phyloP scores from a whole-genome alignment of 2,329 filamentous ascomycete species.

The Phaeoacremonium minimum region DNA sequence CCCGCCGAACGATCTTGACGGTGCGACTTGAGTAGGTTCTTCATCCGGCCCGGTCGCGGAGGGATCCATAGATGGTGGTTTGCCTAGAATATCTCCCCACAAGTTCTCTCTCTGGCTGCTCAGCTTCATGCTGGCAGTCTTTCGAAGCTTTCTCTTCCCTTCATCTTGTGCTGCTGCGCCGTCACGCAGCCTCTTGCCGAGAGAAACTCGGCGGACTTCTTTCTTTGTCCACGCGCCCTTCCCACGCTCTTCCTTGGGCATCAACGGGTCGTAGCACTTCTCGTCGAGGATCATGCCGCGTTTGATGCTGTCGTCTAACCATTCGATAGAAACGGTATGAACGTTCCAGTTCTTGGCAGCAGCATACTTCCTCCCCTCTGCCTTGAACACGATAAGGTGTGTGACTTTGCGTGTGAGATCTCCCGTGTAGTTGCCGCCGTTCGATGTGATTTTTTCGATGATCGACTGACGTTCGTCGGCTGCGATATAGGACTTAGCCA shows the following conservation, averaged over 20 bases:
- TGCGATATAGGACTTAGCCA: too few species aligned
- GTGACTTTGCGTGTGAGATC: conserved; percentile 84
- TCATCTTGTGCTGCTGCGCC: conserved; percentile 41
- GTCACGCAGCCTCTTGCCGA: conserved; percentile 58
- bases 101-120: conserved; percentile 74
- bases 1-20: conserved; percentile 4
- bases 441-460: conserved; percentile 58
- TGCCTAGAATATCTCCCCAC: conserved; percentile 84
- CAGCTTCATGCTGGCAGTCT: conserved; percentile 81
- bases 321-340: conserved; percentile 74
- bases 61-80: conserved; percentile 25
- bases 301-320: conserved; percentile 78
- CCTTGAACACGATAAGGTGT: conserved; percentile 76
- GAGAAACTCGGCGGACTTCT: conserved; percentile 36
- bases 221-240: conserved; percentile 68
- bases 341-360: conserved; percentile 83
- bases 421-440: conserved; percentile 81
- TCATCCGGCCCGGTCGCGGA: conserved; percentile 10
- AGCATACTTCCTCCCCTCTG: conserved; percentile 84
- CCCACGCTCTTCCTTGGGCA: conserved; percentile 69
- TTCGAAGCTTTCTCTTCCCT: conserved; percentile 75
- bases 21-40: conserved; percentile 8
- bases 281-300: conserved; percentile 92
- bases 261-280: conserved; percentile 70
- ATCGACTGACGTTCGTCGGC: conserved; percentile 66